Percentiles rank a stretch among this genome's conserved stretches.
phyloP scores from a whole-genome alignment of 2,329 filamentous ascomycete species.

The Talaromyces albobiverticillius region DNA sequence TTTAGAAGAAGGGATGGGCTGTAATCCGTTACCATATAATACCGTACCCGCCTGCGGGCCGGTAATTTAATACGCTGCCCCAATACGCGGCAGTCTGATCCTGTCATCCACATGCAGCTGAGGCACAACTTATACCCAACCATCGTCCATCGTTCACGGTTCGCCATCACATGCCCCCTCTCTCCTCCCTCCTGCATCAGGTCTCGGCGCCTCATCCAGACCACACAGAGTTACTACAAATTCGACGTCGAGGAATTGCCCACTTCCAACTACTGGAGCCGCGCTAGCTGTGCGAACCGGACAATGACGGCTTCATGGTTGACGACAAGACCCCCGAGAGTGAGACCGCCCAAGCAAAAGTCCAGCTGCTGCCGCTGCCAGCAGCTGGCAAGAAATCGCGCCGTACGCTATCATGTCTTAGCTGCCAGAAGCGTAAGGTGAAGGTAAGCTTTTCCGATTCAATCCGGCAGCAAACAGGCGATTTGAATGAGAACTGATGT shows the following conservation, averaged over 20 bases:
- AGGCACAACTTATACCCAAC: not conserved
- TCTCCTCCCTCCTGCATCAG: not conserved
- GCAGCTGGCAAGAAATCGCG: slow-evolving; percentile 25
- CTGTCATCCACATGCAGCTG: not conserved
- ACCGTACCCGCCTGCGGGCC: too few species aligned
- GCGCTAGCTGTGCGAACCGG: not conserved
- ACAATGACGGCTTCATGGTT: slow-evolving; percentile 13
- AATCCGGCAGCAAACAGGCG: not conserved
- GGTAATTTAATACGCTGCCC: too few species aligned
- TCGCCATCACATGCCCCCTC: not conserved
- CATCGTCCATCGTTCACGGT: not conserved
- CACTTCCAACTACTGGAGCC: too few species aligned
- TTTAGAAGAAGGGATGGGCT: too few species aligned
- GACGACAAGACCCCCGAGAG: slow-evolving; percentile 3
- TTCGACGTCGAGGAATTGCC: not conserved
- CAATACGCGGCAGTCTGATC: too few species aligned
- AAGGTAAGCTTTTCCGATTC: slow-evolving; percentile 23
- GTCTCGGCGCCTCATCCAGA: not conserved
- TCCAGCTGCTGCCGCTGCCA: not conserved
- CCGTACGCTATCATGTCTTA: slow-evolving; percentile 29
- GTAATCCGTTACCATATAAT: too few species aligned
- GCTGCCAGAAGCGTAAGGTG: slow-evolving; percentile 32
- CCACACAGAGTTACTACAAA: not conserved
- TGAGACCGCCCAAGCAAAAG: slow-evolving; percentile 1
- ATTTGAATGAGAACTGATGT: not conserved